phyloP scores from a whole-genome alignment of 257 asterid genomes.

The Penstemon barbatus region DNA sequence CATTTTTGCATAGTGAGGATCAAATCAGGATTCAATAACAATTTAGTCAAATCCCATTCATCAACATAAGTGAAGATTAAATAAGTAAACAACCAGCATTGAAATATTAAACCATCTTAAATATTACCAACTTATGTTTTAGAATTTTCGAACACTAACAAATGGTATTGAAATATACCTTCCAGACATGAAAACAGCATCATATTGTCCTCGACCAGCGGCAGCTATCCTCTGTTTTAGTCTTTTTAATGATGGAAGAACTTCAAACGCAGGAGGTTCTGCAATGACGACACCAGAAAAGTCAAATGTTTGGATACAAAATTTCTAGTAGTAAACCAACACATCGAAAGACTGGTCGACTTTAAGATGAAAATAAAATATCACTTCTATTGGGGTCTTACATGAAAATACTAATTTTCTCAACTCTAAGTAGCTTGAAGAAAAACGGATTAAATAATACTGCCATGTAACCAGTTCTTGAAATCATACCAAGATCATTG shows the following conservation, averaged over 20 bases:
- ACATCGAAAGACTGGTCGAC: background rate
- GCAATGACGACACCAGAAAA: slow-evolving; percentile 24
- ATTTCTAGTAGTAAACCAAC: background rate
- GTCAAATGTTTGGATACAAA: background rate
- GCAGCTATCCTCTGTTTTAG: slow-evolving; percentile 75
- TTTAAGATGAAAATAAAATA: background rate
- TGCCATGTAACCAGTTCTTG: background rate
- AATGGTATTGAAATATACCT: slow-evolving; percentile 46
- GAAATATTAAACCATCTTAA: background rate
- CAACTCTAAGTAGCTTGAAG: background rate
- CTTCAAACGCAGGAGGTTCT: slow-evolving; percentile 94
- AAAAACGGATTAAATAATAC: background rate
- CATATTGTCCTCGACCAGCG: slow-evolving; percentile 86
- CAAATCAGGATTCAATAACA: background rate
- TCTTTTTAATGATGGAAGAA: slow-evolving; percentile 84
- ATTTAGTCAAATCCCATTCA: background rate
- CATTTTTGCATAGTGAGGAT: background rate
- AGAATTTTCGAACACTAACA: slow-evolving; percentile 8
- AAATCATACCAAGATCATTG: slow-evolving; percentile 75
- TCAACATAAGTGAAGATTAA: background rate
- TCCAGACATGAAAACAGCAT: slow-evolving; percentile 95
- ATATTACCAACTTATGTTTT: background rate
- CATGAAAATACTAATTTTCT: slow-evolving; percentile 8
- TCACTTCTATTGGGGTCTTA: background rate
- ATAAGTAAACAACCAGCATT: background rate